phyloP scores from a whole-genome alignment of 805 yeast species.

The Monosporozyma aerobia region DNA sequence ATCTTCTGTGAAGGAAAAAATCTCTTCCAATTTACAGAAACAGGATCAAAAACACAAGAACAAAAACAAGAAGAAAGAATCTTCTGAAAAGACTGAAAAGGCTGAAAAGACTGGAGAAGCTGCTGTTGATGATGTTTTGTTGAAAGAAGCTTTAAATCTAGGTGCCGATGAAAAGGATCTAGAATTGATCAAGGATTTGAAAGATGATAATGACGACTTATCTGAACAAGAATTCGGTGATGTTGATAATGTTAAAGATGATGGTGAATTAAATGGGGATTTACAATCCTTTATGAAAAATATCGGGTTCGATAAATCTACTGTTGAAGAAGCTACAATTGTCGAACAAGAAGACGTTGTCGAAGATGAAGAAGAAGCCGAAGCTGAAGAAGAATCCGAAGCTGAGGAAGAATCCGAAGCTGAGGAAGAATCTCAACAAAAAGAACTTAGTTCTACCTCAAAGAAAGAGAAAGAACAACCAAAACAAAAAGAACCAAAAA shows the following conservation, averaged over 20 bases:
- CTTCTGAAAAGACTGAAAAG: slow-evolving; percentile 6
- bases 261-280: slow-evolving; percentile 42
- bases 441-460: slow-evolving; percentile 10
- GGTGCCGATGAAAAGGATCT: slow-evolving; percentile 87
- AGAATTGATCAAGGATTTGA: slow-evolving; percentile 46
- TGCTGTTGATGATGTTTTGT: slow-evolving; percentile 28
- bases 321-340: slow-evolving; percentile 24
- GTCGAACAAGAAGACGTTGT: slow-evolving; percentile 20
- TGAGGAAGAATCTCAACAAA: slow-evolving; percentile 12
- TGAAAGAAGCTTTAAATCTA: slow-evolving; percentile 65
- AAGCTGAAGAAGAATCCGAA: slow-evolving; percentile 14
- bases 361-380: slow-evolving; percentile 16
- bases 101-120: slow-evolving; percentile 14
- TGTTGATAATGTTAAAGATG: slow-evolving; percentile 27
- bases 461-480: slow-evolving; percentile 25
- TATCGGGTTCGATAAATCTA: slow-evolving; percentile 47
- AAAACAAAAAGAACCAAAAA: slow-evolving; percentile 20
- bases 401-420: slow-evolving; percentile 12
- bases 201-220: slow-evolving; percentile 39
- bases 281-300: slow-evolving; percentile 53
- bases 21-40: slow-evolving; percentile 41
- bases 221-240: slow-evolving; percentile 34
- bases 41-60: slow-evolving; percentile 19
- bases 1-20: slow-evolving; percentile 56
- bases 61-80: slow-evolving; percentile 14